Evolutionary conservation across 2,329 filamentous ascomycete genomes (phyloP).

Genomic region (Exophiala xenobiotica): DNA sequence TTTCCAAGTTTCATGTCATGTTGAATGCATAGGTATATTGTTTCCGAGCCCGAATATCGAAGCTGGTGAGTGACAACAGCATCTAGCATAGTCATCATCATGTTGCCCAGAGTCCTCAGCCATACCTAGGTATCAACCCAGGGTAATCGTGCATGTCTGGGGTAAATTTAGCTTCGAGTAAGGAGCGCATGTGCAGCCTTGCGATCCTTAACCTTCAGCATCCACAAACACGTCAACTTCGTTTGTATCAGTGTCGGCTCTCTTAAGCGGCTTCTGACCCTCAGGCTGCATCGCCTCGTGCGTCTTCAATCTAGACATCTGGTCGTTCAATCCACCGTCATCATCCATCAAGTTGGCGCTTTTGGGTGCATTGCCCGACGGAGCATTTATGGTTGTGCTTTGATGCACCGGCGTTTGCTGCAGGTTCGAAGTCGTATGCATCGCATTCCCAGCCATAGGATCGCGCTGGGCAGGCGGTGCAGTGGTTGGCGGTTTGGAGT

Average conservation of each 20-base stretch:
- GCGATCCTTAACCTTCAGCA: conserved; percentile 34
- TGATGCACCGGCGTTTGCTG: conserved; percentile 16
- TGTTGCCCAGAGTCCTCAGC: no score
- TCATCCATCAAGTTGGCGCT: conserved; percentile 28
- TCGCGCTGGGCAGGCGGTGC: conserved; percentile 18
- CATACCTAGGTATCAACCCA: no score
- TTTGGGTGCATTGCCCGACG: conserved; percentile 1
- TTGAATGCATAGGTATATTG: no score
- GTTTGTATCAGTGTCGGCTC: conserved; percentile 41
- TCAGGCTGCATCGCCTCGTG: conserved; percentile 29
- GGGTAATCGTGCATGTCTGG: no score
- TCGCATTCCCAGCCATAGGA: conserved; percentile 8
- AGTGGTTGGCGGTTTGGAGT: conserved; percentile 27
- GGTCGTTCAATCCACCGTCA: conserved; percentile 19
- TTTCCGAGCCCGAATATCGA: no score
- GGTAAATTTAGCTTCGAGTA: no score
- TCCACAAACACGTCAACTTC: conserved; percentile 47
- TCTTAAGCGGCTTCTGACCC: conserved; percentile 33
- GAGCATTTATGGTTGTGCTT: conserved; percentile 4
- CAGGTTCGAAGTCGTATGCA: conserved; percentile 17
- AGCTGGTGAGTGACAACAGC: no score
- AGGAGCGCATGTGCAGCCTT: conserved; percentile 30
- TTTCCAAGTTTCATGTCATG: no score
- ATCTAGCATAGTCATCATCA: no score
- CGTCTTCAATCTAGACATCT: conserved; percentile 30